phyloP scores from a whole-genome alignment of 805 yeast species.

The Tetrapisispora pingtungensis region DNA sequence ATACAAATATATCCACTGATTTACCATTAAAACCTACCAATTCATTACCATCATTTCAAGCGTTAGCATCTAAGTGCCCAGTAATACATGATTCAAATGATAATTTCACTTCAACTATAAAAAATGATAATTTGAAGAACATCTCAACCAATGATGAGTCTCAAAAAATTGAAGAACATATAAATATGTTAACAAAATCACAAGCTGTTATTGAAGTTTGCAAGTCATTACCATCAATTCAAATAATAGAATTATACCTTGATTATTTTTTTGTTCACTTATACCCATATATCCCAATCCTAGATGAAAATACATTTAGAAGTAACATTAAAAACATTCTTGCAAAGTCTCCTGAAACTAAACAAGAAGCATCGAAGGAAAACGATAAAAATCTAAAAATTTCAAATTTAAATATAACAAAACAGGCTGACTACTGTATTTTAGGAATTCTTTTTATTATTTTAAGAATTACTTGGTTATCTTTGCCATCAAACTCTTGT shows the following conservation, averaged over 20 bases:
- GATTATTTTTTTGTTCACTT: conserved; percentile 49
- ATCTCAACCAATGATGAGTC: not conserved
- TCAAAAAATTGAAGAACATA: not conserved
- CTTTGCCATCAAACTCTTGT: conserved; percentile 37
- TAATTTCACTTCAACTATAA: not conserved
- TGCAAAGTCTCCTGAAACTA: not conserved
- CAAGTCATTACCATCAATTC: conserved; percentile 42
- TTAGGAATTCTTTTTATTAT: conserved; percentile 44
- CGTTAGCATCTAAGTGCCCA: conserved; percentile 23
- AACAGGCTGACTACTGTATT: conserved; percentile 32
- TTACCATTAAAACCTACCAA: not conserved
- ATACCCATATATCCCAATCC: conserved; percentile 56
- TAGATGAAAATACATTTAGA: conserved; percentile 42
- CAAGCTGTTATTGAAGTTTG: conserved; percentile 7
- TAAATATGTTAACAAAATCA: not conserved
- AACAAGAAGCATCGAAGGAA: not conserved
- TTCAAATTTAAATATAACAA: conserved; percentile 18
- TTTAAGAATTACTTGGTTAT: conserved; percentile 47
- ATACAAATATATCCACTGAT: too few relatives aligned
- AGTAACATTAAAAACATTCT: conserved; percentile 12
- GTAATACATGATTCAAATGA: conserved; percentile 12
- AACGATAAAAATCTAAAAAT: not conserved
- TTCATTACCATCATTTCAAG: conserved; percentile 18
- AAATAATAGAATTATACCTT: conserved; percentile 44
- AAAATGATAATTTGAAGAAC: not conserved